Evolutionary conservation across 352 stramenopile species (phyloP), one percentile per base, ranked within the genome.

Genomic region (Globisporangium spinosum): DNA sequence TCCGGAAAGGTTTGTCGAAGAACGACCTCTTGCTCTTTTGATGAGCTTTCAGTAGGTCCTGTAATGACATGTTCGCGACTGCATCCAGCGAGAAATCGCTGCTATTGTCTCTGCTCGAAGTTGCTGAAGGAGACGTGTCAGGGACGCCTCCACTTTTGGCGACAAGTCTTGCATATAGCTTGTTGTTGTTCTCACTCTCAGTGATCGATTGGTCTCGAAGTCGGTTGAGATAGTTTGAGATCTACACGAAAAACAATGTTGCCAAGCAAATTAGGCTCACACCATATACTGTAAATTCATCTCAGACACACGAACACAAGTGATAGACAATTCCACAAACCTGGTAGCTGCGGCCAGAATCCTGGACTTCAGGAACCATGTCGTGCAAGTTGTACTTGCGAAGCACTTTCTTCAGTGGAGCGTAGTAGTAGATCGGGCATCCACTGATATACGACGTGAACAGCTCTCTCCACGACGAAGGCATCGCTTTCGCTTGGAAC

Each of bases 321-420:
- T 43, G 35, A 17, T 6, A 40, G 35, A 40, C 10, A 51, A 12
- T 22, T n/a, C n/a, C 38, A 45, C n/a, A 20, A 66, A 84, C 77
- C 73, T 92, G 89, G 62, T 95, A 96, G 62, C 87, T 95, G 27
- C 89, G 75, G 1, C 89, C 89, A 0, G 77, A 87, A 58, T 96
- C 89, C 35, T 93, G 82, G 2, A 93, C 80, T 27, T 96, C 89
- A 1, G 89, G 84, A 1, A 96, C 85, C 70, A 96, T 89, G 51
- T 95, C 87, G 27, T 96, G 89, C 55, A 96, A 67, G 58, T 95
- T 96, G 72, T 95, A 96, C 62, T 92, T 94, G 55, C 85, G 79
- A 32, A 96, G 72, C 7, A 85, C 81, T 67, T 95, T 95, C 64
- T 93, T 93, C 58, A 96, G 70, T 0, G 87, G 79, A 2, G 82